Percentiles rank a stretch among this genome's conserved stretches.
Evolutionary conservation across 306 rosid species (phyloP).

Genomic region (Fagus crenata): DNA sequence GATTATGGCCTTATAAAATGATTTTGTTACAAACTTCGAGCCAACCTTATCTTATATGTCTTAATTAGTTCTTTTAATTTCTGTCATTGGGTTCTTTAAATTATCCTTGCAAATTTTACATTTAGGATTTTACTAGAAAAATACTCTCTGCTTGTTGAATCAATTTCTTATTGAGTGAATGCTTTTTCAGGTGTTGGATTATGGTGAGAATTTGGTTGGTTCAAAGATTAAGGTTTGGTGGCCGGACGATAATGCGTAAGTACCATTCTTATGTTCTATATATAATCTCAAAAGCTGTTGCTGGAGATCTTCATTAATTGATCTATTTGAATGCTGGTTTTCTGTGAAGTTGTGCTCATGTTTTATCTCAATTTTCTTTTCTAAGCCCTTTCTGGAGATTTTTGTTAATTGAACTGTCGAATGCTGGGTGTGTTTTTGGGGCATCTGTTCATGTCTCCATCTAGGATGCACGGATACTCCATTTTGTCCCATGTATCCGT

Average conservation of each 20-base stretch:
- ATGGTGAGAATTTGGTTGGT: constrained; percentile 63
- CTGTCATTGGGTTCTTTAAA: neutral
- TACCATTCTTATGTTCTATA: constrained; percentile 21
- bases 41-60: neutral
- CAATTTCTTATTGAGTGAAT: constrained; percentile 20
- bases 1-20: neutral
- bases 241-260: constrained; percentile 81
- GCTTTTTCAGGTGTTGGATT: constrained; percentile 48
- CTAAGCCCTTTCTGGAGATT: neutral
- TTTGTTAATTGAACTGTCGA: neutral
- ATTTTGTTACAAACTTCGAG: neutral
- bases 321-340: neutral
- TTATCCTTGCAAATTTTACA: neutral
- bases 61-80: neutral
- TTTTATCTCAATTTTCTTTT: constrained; percentile 2
- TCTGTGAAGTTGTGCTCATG: neutral
- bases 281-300: neutral
- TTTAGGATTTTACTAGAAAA: neutral
- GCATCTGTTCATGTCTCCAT: too few species aligned
- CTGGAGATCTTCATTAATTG: constrained; percentile 20
- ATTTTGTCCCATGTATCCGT: too few species aligned
- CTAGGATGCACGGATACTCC: too few species aligned
- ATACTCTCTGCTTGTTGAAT: constrained; percentile 21
- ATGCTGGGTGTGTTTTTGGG: neutral
- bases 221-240: constrained; percentile 76